Percentiles rank a stretch among this genome's conserved stretches.
phyloP scores from a whole-genome alignment of 371 early-diverging fungal species.

The Mucor indicus region DNA sequence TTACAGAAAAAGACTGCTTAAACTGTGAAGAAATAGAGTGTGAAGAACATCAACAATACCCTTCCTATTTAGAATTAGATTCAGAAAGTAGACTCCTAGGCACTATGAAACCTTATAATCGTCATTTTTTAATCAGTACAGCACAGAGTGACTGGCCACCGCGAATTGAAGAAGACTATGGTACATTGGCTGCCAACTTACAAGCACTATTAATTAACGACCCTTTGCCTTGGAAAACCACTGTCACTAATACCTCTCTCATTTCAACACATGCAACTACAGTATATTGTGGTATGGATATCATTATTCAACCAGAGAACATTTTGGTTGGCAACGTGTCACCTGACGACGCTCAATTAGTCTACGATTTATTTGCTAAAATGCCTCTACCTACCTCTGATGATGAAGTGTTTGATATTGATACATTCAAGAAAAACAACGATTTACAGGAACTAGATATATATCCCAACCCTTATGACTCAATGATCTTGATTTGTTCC shows the following conservation, averaged over 20 bases:
- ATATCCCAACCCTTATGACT: slow-evolving; percentile 43
- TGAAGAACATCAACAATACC: slow-evolving; percentile 60
- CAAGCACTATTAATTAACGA: slow-evolving; percentile 15
- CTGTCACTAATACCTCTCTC: slow-evolving; percentile 54
- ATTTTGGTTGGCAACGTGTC: slow-evolving; percentile 56
- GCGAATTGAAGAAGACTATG: slow-evolving; percentile 56
- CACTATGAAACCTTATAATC: slow-evolving; percentile 71
- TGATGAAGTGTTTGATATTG: slow-evolving; percentile 10
- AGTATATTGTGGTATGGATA: slow-evolving; percentile 26
- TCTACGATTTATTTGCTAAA: slow-evolving; percentile 48
- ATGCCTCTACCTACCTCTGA: slow-evolving; percentile 28
- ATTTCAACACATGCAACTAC: slow-evolving; percentile 23
- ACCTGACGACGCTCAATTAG: slow-evolving; percentile 38
- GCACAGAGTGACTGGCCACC: slow-evolving; percentile 64
- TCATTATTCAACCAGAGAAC: slow-evolving; percentile 55
- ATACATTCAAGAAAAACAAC: slow-evolving; percentile 1
- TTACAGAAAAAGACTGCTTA: slow-evolving; percentile 4
- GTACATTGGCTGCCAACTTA: slow-evolving; percentile 44
- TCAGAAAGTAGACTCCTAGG: slow-evolving; percentile 45
- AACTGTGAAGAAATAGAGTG: slow-evolving; percentile 49
- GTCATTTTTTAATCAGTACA: slow-evolving; percentile 67
- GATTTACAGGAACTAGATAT: slow-evolving; percentile 26
- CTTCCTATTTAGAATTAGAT: slow-evolving; percentile 68
- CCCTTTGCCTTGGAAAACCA: slow-evolving; percentile 30
- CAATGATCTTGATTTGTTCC: slow-evolving; percentile 72